These are phyloP conservation scores for Solanum stenotomum DNA, from an alignment of 257 asterid species.

Conservation along the genomic window DNA sequence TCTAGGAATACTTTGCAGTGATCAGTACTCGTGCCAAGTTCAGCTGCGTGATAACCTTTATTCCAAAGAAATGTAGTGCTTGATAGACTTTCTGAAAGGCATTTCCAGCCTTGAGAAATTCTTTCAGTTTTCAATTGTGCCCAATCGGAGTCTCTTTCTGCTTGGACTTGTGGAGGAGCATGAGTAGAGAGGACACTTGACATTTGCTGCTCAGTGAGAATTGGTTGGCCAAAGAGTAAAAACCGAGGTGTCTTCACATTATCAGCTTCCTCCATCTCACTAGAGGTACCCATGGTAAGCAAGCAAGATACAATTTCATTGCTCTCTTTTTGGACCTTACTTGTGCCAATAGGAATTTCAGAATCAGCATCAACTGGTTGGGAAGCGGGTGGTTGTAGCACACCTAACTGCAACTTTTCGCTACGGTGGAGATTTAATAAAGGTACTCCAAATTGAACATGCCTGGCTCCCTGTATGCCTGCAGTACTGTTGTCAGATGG, in stretches of 20 bases:
- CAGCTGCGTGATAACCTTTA: constrained; percentile 29
- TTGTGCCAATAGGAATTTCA: constrained; percentile 30
- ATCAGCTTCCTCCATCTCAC: constrained; percentile 31
- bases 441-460: constrained; percentile 84
- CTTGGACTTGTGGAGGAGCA: constrained; percentile 14
- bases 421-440: constrained; percentile 59
- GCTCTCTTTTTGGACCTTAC: constrained; percentile 20
- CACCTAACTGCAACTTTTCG: constrained; percentile 66
- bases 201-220: constrained; percentile 95
- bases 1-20: constrained; percentile 89
- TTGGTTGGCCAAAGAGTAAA: constrained; percentile 86
- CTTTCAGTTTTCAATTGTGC: not conserved
- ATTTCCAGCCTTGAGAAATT: constrained; percentile 14
- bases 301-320: constrained; percentile 60
- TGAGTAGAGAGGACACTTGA: constrained; percentile 18
- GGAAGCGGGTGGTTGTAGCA: constrained; percentile 44
- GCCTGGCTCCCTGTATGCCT: constrained; percentile 99
- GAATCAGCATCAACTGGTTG: constrained; percentile 35
- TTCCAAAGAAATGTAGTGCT: constrained; percentile 29
- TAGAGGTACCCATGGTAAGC: constrained; percentile 57
- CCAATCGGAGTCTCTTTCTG: constrained; percentile 4
- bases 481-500: constrained; percentile 63
- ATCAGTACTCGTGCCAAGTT: constrained; percentile 45
- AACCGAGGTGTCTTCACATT: constrained; percentile 47
- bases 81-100: constrained; percentile 22